These are phyloP conservation scores for Mortierella sp. DNA, from an alignment of 371 early-diverging fungal genomes.

Conservation along the genomic window DNA sequence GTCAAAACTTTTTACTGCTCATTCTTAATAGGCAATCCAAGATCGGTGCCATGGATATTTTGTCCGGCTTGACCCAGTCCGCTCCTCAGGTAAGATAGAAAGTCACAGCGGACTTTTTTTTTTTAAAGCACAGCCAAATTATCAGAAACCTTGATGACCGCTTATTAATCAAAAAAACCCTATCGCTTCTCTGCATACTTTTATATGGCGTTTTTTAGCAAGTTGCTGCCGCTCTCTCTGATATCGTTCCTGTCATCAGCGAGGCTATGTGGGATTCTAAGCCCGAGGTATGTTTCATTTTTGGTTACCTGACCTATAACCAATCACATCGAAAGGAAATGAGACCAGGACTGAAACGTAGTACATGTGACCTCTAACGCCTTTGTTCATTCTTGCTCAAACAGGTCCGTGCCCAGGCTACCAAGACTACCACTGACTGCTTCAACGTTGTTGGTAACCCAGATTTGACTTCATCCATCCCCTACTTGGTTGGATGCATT, in stretches of 20 bases:
- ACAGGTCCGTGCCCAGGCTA: conserved; percentile 52
- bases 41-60: conserved; percentile 63
- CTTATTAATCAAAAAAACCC: not conserved
- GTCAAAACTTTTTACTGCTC: too few species aligned
- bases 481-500: conserved; percentile 72
- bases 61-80: conserved; percentile 59
- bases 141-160: too few species aligned
- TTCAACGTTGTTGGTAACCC: conserved; percentile 69
- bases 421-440: conserved; percentile 50
- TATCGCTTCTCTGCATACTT: too few species aligned
- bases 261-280: conserved; percentile 87
- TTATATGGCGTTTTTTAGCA: conserved; percentile 38
- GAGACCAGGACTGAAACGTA: not conserved
- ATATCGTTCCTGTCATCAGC: conserved; percentile 80
- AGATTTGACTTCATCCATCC: conserved; percentile 76
- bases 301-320: not conserved
- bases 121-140: too few species aligned
- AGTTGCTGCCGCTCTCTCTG: conserved; percentile 73
- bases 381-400: conserved; percentile 76
- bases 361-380: conserved; percentile 41
- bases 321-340: not conserved
- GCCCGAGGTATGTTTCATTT: conserved; percentile 65
- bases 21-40: conserved; percentile 61
- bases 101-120: not conserved
- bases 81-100: conserved; percentile 46